Base-by-base conservation (phyloP, 306 rosid species). In the Sesbania bispinosa region DNA sequence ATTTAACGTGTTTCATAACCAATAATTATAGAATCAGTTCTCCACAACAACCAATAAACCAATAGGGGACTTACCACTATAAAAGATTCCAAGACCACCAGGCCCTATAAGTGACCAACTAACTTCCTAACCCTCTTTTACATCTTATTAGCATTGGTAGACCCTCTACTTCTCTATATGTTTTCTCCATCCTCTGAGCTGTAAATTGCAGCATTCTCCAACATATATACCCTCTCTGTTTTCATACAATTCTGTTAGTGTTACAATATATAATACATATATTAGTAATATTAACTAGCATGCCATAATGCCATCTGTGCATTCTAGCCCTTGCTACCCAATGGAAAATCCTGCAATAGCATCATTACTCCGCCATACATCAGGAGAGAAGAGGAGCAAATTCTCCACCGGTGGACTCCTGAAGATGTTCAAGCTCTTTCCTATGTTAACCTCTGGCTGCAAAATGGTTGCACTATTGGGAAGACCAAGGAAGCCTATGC, bases 381-480 rank as follows among this genome's bases (percentile, higher is more conserved):
- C 80, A 0, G 72, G 77, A 35, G 65, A 55, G 16, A 89, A 85
- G 65, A 87, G 87, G 7, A 65, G 62, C 19, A 88, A 81, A 43
- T 79, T 83, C 4, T 61, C 80, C 2, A 42, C 75, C 0, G 91
- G 98, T 0, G 93, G 97, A 0, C 87, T 94, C 1, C 64, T 91
- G 1, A 86, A 86, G 46, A 84, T 94, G 80, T 79, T 94, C 78
- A 94, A 91, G 75, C 86, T 94, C 24, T 86, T 94, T 50, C 99
- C 97, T 0, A 89, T 89, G 97, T 55, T 94, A n/a, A 88, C 84
- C 4, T 91, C 97, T 0, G 97, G 99, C 26, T 94, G 96, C 87
- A 94, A 94, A 76, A 91, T 94, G 99, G 97, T 89, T 29, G 96
- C 93, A 0, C 85, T 94, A 3, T 75, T 94, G 2, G 97, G 99